Percentiles rank a stretch among this genome's conserved stretches.
Evolutionary conservation across 345 rosid species (phyloP).

Genomic region (Eucalyptus erythrocorys): DNA sequence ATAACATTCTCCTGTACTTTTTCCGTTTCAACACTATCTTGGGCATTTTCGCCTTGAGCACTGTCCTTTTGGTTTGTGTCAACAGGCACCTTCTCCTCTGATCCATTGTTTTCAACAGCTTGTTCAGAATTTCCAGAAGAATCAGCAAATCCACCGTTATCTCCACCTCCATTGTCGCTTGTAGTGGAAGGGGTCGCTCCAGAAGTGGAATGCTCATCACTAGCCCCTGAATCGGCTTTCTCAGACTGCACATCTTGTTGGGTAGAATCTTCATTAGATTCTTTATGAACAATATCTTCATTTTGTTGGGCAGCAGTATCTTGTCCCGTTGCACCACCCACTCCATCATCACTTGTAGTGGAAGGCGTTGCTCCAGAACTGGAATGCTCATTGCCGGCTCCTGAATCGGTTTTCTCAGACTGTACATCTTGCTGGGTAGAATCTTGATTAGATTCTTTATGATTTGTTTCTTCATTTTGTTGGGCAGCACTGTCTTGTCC

Average conservation of each 20-base stretch:
- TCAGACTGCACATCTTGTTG: constrained; percentile 19
- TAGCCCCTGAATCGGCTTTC: constrained; percentile 21
- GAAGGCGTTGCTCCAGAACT: constrained; percentile 20
- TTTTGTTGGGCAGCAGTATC: constrained; percentile 11
- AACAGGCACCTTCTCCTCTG: neutral
- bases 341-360: constrained; percentile 12
- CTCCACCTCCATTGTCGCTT: neutral
- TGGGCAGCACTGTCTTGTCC: neutral
- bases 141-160: neutral
- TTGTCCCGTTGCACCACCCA: constrained; percentile 9
- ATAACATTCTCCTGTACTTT: constrained; percentile 1
- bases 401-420: constrained; percentile 27
- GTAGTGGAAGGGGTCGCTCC: constrained; percentile 18
- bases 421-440: constrained; percentile 17
- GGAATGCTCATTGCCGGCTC: constrained; percentile 24
- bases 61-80: neutral
- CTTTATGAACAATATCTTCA: constrained; percentile 1
- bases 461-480: constrained; percentile 9
- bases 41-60: constrained; percentile 1
- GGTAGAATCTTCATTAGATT: constrained; percentile 7
- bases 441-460: constrained; percentile 4
- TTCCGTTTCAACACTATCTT: constrained; percentile 1
- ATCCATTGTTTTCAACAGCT: neutral
- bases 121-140: neutral
- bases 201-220: constrained; percentile 30